These are phyloP conservation scores for Trichoderma virens DNA, from an alignment of 495 filamentous ascomycete genomes.

Conservation along the genomic window DNA sequence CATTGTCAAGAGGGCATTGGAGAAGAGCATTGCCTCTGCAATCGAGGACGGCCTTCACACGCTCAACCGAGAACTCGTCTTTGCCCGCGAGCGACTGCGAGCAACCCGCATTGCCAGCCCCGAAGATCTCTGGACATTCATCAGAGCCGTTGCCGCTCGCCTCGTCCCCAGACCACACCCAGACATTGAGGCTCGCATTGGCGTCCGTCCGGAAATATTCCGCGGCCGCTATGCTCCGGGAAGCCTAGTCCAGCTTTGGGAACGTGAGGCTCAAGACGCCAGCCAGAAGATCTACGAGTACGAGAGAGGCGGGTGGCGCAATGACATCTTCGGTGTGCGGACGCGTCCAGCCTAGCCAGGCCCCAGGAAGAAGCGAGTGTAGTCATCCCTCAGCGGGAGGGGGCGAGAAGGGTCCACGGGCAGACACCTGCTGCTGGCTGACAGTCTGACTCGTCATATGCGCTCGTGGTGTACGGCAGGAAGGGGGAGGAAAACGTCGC, in stretches of 20 bases:
- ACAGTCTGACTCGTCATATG: background rate
- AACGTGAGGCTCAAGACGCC: slow-evolving; percentile 65
- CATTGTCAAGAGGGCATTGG: slow-evolving; percentile 67
- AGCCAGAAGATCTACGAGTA: slow-evolving; percentile 48
- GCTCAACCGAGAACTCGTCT: slow-evolving; percentile 77
- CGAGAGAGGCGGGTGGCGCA: slow-evolving; percentile 73
- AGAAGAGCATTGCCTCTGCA: slow-evolving; percentile 64
- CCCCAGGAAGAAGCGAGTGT: background rate
- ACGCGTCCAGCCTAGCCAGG: slow-evolving; percentile 14
- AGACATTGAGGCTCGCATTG: slow-evolving; percentile 64
- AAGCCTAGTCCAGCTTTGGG: slow-evolving; percentile 79
- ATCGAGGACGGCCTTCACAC: slow-evolving; percentile 62
- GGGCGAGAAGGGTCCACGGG: too few relatives aligned
- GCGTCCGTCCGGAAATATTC: slow-evolving; percentile 65
- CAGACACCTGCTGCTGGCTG: background rate
- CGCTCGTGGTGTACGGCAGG: background rate
- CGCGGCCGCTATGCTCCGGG: slow-evolving; percentile 79
- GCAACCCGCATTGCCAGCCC: slow-evolving; percentile 79
- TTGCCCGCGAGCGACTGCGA: slow-evolving; percentile 75
- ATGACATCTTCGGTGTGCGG: slow-evolving; percentile 73
- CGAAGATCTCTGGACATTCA: slow-evolving; percentile 67
- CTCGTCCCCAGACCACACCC: slow-evolving; percentile 61
- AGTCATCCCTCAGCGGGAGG: background rate
- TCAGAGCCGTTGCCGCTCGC: slow-evolving; percentile 71
- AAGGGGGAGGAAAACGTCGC: background rate